Evolutionary conservation across 306 rosid species (phyloP).

Genomic region (Vicia faba): DNA sequence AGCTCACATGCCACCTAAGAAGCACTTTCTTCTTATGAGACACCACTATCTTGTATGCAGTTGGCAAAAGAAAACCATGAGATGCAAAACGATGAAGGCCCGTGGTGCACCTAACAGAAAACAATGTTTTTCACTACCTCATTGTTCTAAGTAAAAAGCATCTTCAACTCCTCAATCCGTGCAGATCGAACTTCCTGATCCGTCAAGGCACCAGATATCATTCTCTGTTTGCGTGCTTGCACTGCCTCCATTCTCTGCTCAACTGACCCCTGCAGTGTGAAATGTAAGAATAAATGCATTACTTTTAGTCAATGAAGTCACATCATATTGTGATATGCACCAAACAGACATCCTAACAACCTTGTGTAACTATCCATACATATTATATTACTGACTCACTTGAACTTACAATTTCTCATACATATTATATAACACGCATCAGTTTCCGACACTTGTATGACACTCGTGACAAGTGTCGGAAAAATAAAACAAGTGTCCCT

Average conservation of each 20-base stretch:
- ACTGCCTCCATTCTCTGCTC: conserved; percentile 98
- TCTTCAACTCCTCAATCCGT: conserved; percentile 90
- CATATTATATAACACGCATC: no score
- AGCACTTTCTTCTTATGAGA: conserved; percentile 25
- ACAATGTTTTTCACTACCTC: conserved; percentile 17
- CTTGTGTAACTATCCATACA: conserved; percentile 22
- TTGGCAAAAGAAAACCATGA: conserved; percentile 21
- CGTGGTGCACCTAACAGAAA: conserved; percentile 30
- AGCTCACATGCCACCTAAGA: conserved; percentile 20
- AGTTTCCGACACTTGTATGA: no score
- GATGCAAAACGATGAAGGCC: conserved; percentile 17
- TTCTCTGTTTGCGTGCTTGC: conserved; percentile 84
- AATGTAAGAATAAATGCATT: conserved; percentile 24
- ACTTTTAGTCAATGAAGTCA: conserved; percentile 20
- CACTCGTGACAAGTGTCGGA: no score
- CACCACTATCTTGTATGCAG: conserved; percentile 26
- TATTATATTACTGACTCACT: neutral
- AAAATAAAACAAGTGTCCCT: no score
- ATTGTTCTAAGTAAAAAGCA: conserved; percentile 69
- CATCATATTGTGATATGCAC: conserved; percentile 14
- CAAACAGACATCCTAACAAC: conserved; percentile 20
- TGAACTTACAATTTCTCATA: conserved; percentile 6
- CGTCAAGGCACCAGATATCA: conserved; percentile 93
- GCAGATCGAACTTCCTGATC: conserved; percentile 95
- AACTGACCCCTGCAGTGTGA: conserved; percentile 72